These are phyloP conservation scores for Mucuna pruriens DNA, from an alignment of 306 rosid genomes.

Conservation along the genomic window DNA sequence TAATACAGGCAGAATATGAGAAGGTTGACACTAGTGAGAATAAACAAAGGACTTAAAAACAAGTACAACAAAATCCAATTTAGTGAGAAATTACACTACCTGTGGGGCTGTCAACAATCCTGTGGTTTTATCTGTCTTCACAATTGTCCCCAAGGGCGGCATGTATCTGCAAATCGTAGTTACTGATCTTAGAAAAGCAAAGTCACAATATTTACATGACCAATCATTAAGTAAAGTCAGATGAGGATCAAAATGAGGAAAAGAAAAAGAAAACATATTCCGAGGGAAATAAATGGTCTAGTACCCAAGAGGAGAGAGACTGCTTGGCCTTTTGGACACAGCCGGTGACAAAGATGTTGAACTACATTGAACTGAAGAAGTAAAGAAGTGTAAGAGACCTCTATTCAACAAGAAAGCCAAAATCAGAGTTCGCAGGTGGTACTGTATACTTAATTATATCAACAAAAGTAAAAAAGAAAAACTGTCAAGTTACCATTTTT, in stretches of 20 bases:
- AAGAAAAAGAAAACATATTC: not conserved
- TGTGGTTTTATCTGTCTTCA: conserved; percentile 27
- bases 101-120: conserved; percentile 30
- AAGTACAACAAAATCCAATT: not conserved
- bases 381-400: conserved; percentile 16
- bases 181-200: not conserved
- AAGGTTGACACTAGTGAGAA: not conserved
- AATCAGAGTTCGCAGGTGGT: not conserved
- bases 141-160: conserved; percentile 41
- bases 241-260: not conserved
- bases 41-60: not conserved
- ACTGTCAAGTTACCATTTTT: conserved; percentile 44
- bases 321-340: conserved; percentile 45
- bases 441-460: not conserved
- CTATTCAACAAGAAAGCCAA: not conserved
- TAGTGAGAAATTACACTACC: conserved; percentile 33
- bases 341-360: conserved; percentile 39
- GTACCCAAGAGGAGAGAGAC: conserved; percentile 48
- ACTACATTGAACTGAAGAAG: conserved; percentile 33
- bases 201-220: not conserved
- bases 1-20: not conserved
- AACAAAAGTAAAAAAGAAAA: not conserved
- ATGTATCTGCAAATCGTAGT: conserved; percentile 35
- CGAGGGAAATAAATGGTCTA: conserved; percentile 2
- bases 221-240: not conserved